These are phyloP conservation scores for Rhodotorula sp. DNA, from an alignment of 1,284 basidiomycete species.

Conservation along the genomic window DNA sequence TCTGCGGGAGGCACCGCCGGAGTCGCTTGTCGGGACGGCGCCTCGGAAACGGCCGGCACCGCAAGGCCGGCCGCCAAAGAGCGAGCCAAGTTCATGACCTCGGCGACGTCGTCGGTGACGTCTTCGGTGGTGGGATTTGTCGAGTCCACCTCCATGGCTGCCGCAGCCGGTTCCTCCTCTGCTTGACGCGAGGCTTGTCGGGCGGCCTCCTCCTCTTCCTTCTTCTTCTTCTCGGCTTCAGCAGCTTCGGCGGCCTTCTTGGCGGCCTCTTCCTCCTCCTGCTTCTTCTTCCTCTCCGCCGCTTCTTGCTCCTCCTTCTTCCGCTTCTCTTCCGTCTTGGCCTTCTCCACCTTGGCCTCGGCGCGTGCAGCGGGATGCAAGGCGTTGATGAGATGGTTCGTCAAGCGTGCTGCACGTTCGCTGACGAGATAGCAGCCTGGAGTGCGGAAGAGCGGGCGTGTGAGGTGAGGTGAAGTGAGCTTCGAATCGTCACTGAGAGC, in stretches of 20 bases:
- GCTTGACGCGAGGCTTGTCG: conserved; percentile 47
- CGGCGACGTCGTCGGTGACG: conserved; percentile 40
- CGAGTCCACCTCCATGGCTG: conserved; percentile 23
- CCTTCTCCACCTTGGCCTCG: conserved; percentile 50
- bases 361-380: conserved; percentile 79
- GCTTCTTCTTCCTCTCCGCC: conserved; percentile 47
- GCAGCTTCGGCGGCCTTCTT: conserved; percentile 47
- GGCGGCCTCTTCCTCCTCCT: conserved; percentile 47
- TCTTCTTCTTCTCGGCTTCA: conserved; percentile 33
- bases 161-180: conserved; percentile 36
- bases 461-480: neutral
- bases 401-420: conserved; percentile 66
- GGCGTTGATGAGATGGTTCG: conserved; percentile 70
- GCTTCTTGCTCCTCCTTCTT: conserved; percentile 40
- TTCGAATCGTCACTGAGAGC: neutral
- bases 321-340: conserved; percentile 48
- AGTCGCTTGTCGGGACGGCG: conserved; percentile 19
- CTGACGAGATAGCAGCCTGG: conserved; percentile 51
- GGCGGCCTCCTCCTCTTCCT: conserved; percentile 42
- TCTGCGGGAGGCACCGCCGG: neutral
- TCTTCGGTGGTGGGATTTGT: conserved; percentile 9
- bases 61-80: conserved; percentile 46
- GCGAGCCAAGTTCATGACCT: conserved; percentile 44
- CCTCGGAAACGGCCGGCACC: conserved; percentile 37
- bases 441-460: neutral